Percentiles rank a stretch among this genome's conserved stretches.
These are phyloP conservation scores for Zasmidium angulare DNA, from an alignment of 2,329 filamentous ascomycete genomes.

Conservation along the genomic window DNA sequence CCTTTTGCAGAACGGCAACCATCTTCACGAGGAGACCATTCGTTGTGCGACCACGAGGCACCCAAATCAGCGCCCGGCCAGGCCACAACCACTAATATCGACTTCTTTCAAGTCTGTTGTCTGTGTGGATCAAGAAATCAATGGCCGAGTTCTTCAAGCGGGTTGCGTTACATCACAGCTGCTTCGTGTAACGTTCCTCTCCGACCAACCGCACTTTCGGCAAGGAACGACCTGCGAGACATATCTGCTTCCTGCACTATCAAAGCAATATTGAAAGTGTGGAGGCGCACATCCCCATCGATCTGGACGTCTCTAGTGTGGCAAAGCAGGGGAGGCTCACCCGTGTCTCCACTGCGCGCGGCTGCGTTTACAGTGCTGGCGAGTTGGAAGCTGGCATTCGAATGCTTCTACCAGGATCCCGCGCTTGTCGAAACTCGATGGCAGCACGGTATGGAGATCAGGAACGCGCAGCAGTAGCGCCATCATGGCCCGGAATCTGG, in stretches of 20 bases:
- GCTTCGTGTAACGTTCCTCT: constrained; percentile 10
- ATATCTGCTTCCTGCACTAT: constrained; percentile 7
- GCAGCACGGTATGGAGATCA: constrained; percentile 32
- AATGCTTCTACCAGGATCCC: constrained; percentile 16
- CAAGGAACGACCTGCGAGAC: constrained; percentile 15
- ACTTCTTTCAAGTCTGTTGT: neutral
- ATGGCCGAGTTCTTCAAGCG: constrained; percentile 19
- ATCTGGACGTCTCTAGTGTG: neutral
- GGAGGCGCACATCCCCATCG: constrained; percentile 1
- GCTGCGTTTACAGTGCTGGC: constrained; percentile 3
- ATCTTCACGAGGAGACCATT: constrained; percentile 1
- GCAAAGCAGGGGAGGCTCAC: neutral
- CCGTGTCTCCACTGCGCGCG: constrained; percentile 10
- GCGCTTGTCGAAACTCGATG: constrained; percentile 27
- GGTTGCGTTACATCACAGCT: constrained; percentile 14
- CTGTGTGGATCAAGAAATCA: constrained; percentile 16
- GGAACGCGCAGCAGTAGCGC: constrained; percentile 35
- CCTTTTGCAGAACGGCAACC: neutral
- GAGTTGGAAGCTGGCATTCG: constrained; percentile 11
- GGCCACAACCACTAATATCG: neutral
- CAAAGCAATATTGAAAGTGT: constrained; percentile 8
- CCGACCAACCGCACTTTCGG: constrained; percentile 9
- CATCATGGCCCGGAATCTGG: constrained; percentile 12
- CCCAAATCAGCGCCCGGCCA: constrained; percentile 8
- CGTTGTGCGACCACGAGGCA: neutral